Base-by-base conservation (phyloP, 2,329 filamentous ascomycete genomes). In the Talaromyces verruculosus region DNA sequence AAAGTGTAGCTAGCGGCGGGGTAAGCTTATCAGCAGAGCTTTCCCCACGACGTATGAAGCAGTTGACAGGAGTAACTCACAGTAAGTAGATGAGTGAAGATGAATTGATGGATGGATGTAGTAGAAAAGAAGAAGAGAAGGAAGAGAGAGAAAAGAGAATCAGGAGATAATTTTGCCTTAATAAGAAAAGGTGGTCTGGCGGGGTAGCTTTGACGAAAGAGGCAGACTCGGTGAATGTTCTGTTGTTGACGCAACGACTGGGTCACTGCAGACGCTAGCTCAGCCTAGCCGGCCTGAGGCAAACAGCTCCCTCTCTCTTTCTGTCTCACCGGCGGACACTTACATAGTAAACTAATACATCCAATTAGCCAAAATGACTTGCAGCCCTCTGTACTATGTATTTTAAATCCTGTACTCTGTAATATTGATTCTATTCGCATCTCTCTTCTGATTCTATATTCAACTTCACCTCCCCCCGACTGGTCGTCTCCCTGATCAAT, bases 201-300 rank as follows among this genome's bases (percentile, higher is more conserved):
- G 65, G 68, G 72, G 70, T 74, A 71, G 70, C 71, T 70, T 71
- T 69, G 69, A 67, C 68, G 67, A 70, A 74, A 72, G 71, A 74
- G 71, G 65, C 66, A 66, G 69, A 74, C 53, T 71, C 76, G 75
- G 78, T 75, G 75, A 76, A 76, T 61, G 64, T 51, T 28, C 47
- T 51, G 47, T 33, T 53, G 49, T 68, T 69, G 68, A 69, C 68
- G 68, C 68, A 69, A 78, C 74, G 70, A 71, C 68, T 71, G 67
- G 69, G 68, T 73, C 72, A 73, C 68, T 19, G 6, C 17, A 17
- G 2, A 5, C 35, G 4, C 35, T 37, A 37, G 35, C 35, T 37
- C 35, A 15, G 22, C 11, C 43, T 22, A 22, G 43, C 19, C 43
- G 8, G 22, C 49, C 49, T 55, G 49, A 19, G 51, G 51, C 51